Conservation (phyloP, 108 stramenopile genomes). For the Pseudonitzschia multiseries region DNA sequence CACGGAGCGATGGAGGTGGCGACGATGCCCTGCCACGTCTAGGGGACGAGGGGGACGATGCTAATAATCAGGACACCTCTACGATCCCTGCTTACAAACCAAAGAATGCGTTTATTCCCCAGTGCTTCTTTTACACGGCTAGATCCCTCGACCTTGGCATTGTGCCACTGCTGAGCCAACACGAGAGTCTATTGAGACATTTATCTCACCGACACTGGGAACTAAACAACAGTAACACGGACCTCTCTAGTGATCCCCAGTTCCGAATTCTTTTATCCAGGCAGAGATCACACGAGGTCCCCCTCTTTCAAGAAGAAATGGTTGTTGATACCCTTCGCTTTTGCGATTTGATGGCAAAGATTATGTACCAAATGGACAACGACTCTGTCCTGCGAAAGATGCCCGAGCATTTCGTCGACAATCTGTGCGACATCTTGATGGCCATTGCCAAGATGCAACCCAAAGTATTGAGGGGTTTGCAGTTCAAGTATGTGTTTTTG, state of each 20-base stretch:
- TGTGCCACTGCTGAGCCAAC: conserved; percentile 49
- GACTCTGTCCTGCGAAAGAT: conserved; percentile 50
- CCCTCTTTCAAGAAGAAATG: conserved; percentile 67
- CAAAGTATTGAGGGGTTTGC: conserved; percentile 57
- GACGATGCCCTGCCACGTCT: conserved; percentile 74
- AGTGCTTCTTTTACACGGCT: conserved; percentile 82
- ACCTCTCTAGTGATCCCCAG: conserved; percentile 64
- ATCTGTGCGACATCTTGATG: conserved; percentile 73
- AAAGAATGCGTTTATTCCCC: conserved; percentile 84
- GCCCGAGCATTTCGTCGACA: conserved; percentile 84
- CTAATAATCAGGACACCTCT: background rate
- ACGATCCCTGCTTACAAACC: conserved; percentile 44
- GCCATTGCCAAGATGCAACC: conserved; percentile 57
- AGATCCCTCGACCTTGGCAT: conserved; percentile 70
- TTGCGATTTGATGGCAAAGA: conserved; percentile 62
- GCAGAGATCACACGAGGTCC: conserved; percentile 66
- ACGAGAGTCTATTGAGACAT: conserved; percentile 59
- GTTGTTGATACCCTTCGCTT: conserved; percentile 65
- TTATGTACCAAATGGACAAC: conserved; percentile 55
- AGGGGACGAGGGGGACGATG: conserved; percentile 41
- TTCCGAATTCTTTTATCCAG: conserved; percentile 56
- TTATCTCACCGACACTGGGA: conserved; percentile 63
- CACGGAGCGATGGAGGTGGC: conserved; percentile 30
- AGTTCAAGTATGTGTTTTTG: conserved; percentile 65
- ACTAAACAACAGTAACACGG: conserved; percentile 48